Evolutionary conservation across 1,284 basidiomycete species (phyloP).

Genomic region (Microbotryum lychnidis-dioicae): DNA sequence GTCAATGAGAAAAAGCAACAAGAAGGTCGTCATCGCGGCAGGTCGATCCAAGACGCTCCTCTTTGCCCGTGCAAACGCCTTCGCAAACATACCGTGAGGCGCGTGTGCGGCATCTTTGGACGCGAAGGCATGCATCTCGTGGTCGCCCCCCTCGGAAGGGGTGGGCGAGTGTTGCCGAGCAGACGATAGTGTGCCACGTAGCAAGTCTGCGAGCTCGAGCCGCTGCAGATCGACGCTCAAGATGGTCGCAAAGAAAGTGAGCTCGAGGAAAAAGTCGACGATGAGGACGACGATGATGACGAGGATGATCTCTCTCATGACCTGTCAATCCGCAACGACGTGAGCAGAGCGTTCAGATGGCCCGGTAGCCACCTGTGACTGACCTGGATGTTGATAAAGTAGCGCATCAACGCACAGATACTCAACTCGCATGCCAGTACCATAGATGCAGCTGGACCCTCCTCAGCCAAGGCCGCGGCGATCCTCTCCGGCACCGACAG

Average conservation of each 20-base stretch:
- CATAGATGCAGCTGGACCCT: conserved; percentile 82
- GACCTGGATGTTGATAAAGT: conserved; percentile 45
- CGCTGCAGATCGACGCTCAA: conserved; percentile 84
- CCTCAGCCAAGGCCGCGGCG: conserved; percentile 74
- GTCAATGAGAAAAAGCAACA: conserved; percentile 38
- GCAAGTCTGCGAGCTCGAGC: conserved; percentile 51
- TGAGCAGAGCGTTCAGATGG: conserved; percentile 35
- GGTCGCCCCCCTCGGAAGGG: neutral
- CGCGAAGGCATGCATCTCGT: neutral
- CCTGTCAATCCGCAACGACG: conserved; percentile 40
- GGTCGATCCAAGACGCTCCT: conserved; percentile 19
- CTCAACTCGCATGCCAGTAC: conserved; percentile 79
- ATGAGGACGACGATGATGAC: conserved; percentile 91
- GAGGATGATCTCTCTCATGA: conserved; percentile 84
- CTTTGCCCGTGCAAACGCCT: neutral
- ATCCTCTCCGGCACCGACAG: conserved; percentile 87
- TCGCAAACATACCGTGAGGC: too few relatives aligned
- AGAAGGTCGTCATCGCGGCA: conserved; percentile 24
- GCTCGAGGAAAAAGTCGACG: conserved; percentile 90
- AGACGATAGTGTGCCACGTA: neutral
- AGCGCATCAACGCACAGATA: conserved; percentile 67
- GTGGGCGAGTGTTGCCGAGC: conserved; percentile 1
- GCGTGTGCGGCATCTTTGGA: too few relatives aligned
- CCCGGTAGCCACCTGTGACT: conserved; percentile 45
- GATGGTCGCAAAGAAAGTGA: conserved; percentile 84